Evolutionary conservation across 306 rosid species (phyloP).

Genomic region (Dalbergia cochinchinensis): DNA sequence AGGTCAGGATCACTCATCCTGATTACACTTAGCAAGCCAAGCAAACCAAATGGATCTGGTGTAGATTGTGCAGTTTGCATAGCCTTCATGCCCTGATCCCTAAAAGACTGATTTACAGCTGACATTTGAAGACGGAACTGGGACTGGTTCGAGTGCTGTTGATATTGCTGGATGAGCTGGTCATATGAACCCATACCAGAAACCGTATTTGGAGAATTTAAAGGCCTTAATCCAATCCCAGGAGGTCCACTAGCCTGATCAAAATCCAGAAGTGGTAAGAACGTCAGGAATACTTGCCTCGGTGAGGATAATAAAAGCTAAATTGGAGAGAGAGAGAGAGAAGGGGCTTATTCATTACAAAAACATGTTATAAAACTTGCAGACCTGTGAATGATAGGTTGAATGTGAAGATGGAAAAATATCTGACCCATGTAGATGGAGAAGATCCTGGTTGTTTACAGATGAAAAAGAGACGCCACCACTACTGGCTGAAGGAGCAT

Average conservation of each 20-base stretch:
- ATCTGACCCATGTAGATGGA: constrained; percentile 91
- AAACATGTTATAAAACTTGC: constrained; percentile 32
- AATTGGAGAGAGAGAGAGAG: neutral
- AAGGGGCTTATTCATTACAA: neutral
- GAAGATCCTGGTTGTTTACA: constrained; percentile 91
- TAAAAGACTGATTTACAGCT: constrained; percentile 78
- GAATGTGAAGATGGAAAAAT: constrained; percentile 90
- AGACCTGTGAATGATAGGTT: constrained; percentile 92
- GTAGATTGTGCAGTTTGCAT: constrained; percentile 77
- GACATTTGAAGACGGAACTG: constrained; percentile 95
- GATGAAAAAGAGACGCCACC: constrained; percentile 86
- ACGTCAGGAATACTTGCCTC: constrained; percentile 36
- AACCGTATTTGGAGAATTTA: constrained; percentile 79
- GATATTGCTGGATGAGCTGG: constrained; percentile 90
- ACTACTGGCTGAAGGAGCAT: constrained; percentile 82
- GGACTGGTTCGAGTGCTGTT: constrained; percentile 84
- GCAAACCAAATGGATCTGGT: constrained; percentile 91
- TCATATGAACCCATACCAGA: constrained; percentile 92
- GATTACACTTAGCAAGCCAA: constrained; percentile 91
- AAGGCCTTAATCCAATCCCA: constrained; percentile 92
- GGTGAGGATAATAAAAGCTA: neutral
- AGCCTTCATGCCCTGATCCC: constrained; percentile 87
- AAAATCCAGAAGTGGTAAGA: constrained; percentile 31
- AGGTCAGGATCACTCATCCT: constrained; percentile 93
- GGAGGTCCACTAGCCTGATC: constrained; percentile 91